Base-by-base conservation (phyloP, 345 rosid genomes). In the Gossypioides kirkii region DNA sequence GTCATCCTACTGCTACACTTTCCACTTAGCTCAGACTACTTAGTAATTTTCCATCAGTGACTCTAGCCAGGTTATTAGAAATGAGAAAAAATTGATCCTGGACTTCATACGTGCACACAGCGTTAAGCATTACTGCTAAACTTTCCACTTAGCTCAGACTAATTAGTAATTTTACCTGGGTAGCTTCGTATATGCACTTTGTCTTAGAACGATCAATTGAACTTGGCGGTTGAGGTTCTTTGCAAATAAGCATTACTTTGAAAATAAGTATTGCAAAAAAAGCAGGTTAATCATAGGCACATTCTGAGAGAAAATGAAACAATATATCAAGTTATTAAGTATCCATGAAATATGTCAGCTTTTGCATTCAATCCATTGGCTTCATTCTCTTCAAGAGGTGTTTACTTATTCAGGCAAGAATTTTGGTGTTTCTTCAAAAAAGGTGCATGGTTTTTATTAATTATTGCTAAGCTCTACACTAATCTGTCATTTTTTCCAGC, bases 401-500 rank as follows among this genome's bases (percentile, higher is more conserved):
- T 61, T 61, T 36, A 17, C 14, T 45, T 45, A 8, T 45, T 45
- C 49, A 45, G 49, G 16, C 13, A 45, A 45, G 3, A 17, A 68
- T 68, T 25, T 45, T 45, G 42, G 12, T 23, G 53, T 45, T 66
- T 66, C 41, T 2, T 45, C 4, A 0, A 10, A 18, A 49, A 46
- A 28, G 63, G 41, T 36, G 36, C 61, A n/a, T 74, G 13, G 18
- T 1, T 3, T 64, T 45, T 58, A 6, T 46, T 13, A 54, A 26
- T 68, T 50, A 38, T 54, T 59, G 23, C 13, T 13, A 5, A 53
- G 54, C 74, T 74, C 43, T 9, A 8, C 18, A 32, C 8, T 63
- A 14, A 10, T 7, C 61, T 28, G 38, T 45, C 70, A 38, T 75
- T 60, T 11, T 83, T 83, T 53, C 5, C 95, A 91, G 97, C 97